Evolutionary conservation across 108 stramenopile species (phyloP).

Genomic region (Fragilariopsis cylindrus): DNA sequence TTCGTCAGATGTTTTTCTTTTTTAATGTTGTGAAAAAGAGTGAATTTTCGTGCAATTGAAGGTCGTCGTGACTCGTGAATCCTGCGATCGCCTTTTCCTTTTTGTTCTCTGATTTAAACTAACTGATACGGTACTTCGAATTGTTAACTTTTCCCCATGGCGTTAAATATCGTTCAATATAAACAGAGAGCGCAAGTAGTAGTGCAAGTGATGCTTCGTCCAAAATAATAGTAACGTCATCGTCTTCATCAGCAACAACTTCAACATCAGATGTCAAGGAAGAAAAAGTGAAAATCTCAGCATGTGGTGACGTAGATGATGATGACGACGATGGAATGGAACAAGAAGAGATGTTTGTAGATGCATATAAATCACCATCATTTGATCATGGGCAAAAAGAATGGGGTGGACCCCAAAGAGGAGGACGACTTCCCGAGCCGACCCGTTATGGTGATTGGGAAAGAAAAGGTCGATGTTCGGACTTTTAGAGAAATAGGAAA

Average conservation of each 20-base stretch:
- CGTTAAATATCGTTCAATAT: no score
- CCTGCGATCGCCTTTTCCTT: no score
- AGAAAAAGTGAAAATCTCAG: slow-evolving; percentile 22
- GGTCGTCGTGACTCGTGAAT: neutral
- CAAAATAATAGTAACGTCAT: neutral
- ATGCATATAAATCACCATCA: slow-evolving; percentile 45
- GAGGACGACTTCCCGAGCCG: slow-evolving; percentile 90
- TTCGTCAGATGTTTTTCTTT: neutral
- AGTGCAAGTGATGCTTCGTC: no score
- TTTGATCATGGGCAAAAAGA: slow-evolving; percentile 74
- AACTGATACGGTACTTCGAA: no score
- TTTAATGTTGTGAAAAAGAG: neutral
- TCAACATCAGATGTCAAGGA: neutral
- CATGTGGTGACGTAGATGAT: slow-evolving; percentile 42
- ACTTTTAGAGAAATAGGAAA: slow-evolving; percentile 62
- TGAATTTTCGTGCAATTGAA: neutral
- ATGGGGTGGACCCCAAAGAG: slow-evolving; percentile 96
- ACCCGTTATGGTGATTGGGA: slow-evolving; percentile 99
- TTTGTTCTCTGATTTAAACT: no score
- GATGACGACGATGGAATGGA: slow-evolving; percentile 90
- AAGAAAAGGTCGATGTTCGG: slow-evolving; percentile 94
- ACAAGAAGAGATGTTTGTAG: slow-evolving; percentile 91
- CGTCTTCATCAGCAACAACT: neutral
- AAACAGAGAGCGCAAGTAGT: neutral
- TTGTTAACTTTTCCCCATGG: no score